phyloP scores from a whole-genome alignment of 768 basidiomycete genomes.

The Termitomyces sp. region DNA sequence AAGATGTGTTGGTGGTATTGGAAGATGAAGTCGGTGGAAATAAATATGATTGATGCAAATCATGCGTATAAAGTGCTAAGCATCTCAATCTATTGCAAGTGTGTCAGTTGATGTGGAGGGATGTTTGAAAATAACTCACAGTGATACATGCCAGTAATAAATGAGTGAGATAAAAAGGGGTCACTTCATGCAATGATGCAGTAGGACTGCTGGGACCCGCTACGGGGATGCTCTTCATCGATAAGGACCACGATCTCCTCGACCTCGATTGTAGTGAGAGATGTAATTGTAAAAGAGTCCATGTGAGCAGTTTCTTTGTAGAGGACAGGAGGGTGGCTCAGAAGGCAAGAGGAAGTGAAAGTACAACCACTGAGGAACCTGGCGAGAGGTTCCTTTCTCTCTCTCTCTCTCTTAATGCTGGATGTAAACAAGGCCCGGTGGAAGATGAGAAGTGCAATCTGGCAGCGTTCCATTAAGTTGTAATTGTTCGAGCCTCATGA shows the following conservation, averaged over 20 bases:
- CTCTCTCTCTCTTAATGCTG: not conserved
- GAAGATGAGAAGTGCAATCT: not conserved
- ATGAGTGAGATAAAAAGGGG: not conserved
- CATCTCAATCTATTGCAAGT: not conserved
- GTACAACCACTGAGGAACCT: not conserved
- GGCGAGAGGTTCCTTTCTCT: not conserved
- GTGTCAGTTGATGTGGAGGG: not conserved
- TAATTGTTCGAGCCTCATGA: not conserved
- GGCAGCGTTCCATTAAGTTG: not conserved
- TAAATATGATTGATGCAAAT: not conserved
- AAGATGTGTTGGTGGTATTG: not conserved
- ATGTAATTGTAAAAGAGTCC: constrained; percentile 5
- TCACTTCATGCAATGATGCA: constrained; percentile 7
- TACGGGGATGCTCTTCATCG: not conserved
- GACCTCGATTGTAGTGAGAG: not conserved
- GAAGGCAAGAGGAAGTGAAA: not conserved
- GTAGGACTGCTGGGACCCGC: not conserved
- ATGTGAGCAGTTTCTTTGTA: not conserved
- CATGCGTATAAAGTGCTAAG: too few relatives aligned
- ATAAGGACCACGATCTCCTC: not conserved
- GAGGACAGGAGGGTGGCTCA: not conserved
- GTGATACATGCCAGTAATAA: not conserved
- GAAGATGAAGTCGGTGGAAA: not conserved
- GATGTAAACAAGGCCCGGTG: not conserved
- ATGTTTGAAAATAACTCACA: not conserved